Conservation (phyloP, 2,329 filamentous ascomycete species). For the Fusarium metavorans region DNA sequence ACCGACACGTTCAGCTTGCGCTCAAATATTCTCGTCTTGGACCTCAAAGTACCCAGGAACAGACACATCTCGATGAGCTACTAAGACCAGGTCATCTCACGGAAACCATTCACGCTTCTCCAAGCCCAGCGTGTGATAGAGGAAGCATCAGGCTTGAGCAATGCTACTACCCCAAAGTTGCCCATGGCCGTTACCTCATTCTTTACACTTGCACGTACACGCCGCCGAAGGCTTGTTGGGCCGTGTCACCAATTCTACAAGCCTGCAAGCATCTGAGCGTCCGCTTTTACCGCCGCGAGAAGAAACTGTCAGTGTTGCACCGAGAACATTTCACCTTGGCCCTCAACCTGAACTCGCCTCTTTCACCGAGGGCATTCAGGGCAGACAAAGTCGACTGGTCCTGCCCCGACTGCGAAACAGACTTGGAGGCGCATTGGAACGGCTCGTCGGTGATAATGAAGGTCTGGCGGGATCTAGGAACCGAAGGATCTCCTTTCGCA, state of each 20-base stretch:
- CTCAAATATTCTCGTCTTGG: not conserved
- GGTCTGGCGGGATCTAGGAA: slow-evolving; percentile 9
- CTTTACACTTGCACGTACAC: not conserved
- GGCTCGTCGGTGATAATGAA: not conserved
- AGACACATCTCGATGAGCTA: not conserved
- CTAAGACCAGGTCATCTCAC: not conserved
- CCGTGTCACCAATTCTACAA: not conserved
- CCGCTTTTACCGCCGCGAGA: not conserved
- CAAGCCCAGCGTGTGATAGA: not conserved
- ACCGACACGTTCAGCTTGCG: not conserved
- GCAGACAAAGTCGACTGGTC: not conserved
- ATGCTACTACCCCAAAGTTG: not conserved
- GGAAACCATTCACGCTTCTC: not conserved
- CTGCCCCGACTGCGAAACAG: not conserved
- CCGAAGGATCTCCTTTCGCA: not conserved
- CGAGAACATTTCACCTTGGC: too few relatives aligned
- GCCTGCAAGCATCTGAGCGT: not conserved
- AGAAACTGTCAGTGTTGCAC: not conserved
- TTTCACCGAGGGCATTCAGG: not conserved
- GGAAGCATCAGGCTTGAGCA: not conserved
- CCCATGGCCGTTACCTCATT: not conserved
- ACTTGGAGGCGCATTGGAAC: not conserved
- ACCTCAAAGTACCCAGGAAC: not conserved
- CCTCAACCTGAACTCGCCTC: not conserved
- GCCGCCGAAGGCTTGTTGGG: too few relatives aligned